phyloP scores from a whole-genome alignment of 306 rosid species.

The Malus orientalis region DNA sequence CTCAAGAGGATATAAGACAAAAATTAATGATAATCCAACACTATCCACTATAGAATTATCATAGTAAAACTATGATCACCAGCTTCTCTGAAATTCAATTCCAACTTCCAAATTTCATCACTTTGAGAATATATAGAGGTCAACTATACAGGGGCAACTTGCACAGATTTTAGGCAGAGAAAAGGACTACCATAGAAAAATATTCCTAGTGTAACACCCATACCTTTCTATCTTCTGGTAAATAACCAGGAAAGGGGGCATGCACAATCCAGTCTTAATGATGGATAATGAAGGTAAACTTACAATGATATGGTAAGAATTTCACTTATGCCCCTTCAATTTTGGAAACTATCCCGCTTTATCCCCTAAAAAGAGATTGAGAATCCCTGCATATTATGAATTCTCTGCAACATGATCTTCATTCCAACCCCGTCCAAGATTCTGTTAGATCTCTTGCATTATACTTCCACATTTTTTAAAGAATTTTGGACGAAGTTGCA shows the following conservation, averaged over 20 bases:
- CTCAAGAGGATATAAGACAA: slow-evolving; percentile 12
- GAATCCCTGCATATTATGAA: background rate
- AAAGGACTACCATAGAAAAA: background rate
- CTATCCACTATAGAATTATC: background rate
- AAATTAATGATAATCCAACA: slow-evolving; percentile 4
- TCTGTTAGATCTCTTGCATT: background rate
- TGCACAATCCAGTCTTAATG: background rate
- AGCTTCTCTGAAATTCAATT: background rate
- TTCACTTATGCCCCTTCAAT: background rate
- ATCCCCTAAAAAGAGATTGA: background rate
- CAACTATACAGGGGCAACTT: background rate
- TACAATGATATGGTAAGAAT: background rate
- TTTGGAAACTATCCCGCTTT: background rate
- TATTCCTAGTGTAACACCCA: background rate
- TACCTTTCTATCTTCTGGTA: slow-evolving; percentile 3
- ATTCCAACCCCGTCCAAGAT: background rate
- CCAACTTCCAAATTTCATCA: background rate
- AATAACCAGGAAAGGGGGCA: background rate
- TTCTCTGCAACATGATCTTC: background rate
- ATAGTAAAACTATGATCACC: background rate
- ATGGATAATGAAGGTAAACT: background rate
- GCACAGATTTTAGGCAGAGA: slow-evolving; percentile 3
- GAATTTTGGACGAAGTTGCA: background rate
- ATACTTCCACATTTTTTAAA: background rate
- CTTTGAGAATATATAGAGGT: background rate